Conservation (phyloP, 176 grass and related monocot species). For the Oryza meyeriana region DNA sequence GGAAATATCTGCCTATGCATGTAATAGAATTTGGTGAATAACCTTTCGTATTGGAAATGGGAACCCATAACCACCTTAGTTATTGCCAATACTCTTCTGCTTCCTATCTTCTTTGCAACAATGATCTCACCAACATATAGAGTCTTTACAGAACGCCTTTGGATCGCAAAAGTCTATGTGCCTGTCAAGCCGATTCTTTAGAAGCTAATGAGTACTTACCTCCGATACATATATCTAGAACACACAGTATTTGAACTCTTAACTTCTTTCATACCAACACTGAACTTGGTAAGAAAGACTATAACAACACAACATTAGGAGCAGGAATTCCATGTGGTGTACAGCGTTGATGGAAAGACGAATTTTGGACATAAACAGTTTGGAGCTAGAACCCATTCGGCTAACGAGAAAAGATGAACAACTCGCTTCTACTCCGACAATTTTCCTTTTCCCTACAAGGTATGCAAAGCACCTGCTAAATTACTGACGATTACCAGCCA, state of each 20-base stretch:
- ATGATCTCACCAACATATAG: not conserved
- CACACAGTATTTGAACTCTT: not conserved
- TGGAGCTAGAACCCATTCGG: too few species aligned
- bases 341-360: too few species aligned
- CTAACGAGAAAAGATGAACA: too few species aligned
- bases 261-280: not conserved
- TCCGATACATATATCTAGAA: too few species aligned
- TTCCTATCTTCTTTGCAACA: not conserved
- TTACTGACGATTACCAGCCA: not conserved
- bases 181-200: not conserved
- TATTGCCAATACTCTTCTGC: constrained; percentile 4
- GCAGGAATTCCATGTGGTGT: not conserved
- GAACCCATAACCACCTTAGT: not conserved
- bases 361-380: too few species aligned
- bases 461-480: not conserved
- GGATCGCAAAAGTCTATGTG: not conserved
- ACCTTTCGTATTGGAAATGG: not conserved
- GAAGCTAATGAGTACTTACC: too few species aligned
- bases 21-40: not conserved
- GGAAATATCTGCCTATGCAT: not conserved
- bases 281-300: constrained; percentile 5
- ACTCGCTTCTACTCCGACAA: too few species aligned
- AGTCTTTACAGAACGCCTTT: not conserved
- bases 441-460: too few species aligned
- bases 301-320: not conserved